Evolutionary conservation across 257 asterid species (phyloP), one percentile per base, ranked within the genome.

Genomic region (Handroanthus guayacan): DNA sequence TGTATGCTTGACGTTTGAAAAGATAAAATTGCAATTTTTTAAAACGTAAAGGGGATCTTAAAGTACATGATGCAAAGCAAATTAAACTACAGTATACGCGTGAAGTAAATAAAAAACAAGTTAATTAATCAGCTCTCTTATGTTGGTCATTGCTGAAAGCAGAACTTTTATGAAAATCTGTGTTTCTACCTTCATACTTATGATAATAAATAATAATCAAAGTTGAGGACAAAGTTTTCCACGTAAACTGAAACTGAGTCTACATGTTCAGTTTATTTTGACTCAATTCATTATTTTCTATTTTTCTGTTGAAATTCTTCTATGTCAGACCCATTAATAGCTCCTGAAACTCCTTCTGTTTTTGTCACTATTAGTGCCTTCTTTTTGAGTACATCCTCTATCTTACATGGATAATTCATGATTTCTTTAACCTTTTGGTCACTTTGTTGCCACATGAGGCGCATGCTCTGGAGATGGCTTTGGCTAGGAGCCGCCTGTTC

Each of bases 41-140:
- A 25, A 25, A 25, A 25, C 61, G 5, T 43, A 5, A 12, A 36
- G 7, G 44, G 20, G 67, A 64, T 58, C 56, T 48, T 38, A 8
- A 50, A 72, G 52, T 72, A 16, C 55, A 47, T 45, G 66, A 13
- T 44, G 47, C 36, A 60, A 74, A 67, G 77, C 17, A 77, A 60
- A 61, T 54, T 67, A 14, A 71, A 45, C 60, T 58, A 66, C 41
- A 65, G 5, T 62, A 43, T 58, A 3, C 52, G 41, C 25, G 6
- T 43, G 12, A 14, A 66, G 52, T 58, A n/a, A 74, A 74, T 66
- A 45, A 38, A 57, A 75, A 62, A 70, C 67, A 69, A 36, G 52
- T 61, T 65, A 69, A 65, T 48, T 50, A 54, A 50, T 25, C 65
- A 52, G 55, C 57, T 62, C 63, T 61, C 60, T 14, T 51, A 62